Evolutionary conservation across 129 eudicot species (phyloP), one percentile per base, ranked within the genome.

Genomic region (Helianthus tuberosus): DNA sequence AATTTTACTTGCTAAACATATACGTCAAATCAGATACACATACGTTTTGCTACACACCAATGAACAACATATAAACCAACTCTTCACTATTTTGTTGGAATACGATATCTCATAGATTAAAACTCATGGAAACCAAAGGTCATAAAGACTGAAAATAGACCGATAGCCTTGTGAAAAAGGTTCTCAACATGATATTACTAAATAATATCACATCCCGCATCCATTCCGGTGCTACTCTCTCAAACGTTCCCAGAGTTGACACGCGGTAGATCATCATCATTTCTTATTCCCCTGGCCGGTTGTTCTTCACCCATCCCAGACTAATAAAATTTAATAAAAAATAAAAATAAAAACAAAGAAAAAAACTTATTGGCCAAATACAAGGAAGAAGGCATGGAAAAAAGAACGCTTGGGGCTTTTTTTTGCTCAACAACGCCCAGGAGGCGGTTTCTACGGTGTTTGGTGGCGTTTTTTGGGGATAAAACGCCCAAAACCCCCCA

Each of bases 161-260:
- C 16, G 89, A 84, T 49, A 93, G 64, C 76, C 91, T 86, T 64
- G 90, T 71, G 79, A 90, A 90, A 79, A 93, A 93, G 75, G 85
- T 11, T 7, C 86, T 82, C 66, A 88, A 88, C 96, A 88, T 90
- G 52, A 77, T 83, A 32, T 73, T 76, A 77, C 89, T 81, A 74
- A 93, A 90, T 58, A 79, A 79, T 13, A 93, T n/a, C 16, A 66
- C 86, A 12, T 88, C 97, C 51, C 83, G 80, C 98, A 90, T 90
- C 96, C 96, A 93, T 60, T 90, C 98, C 0, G 96, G 98, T 17
- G 98, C 98, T 43, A 93, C 89, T 64, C 83, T 88, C 36, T 88
- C 97, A 73, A 93, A 84, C 0, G 98, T 90, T 38, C 98, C 98
- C 76, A n/a, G n/a, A n/a, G n/a, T n/a, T n/a, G n/a, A n/a, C n/a